These are phyloP conservation scores for Sporisorium sorghi DNA, from an alignment of 1,284 basidiomycete genomes.

Conservation along the genomic window DNA sequence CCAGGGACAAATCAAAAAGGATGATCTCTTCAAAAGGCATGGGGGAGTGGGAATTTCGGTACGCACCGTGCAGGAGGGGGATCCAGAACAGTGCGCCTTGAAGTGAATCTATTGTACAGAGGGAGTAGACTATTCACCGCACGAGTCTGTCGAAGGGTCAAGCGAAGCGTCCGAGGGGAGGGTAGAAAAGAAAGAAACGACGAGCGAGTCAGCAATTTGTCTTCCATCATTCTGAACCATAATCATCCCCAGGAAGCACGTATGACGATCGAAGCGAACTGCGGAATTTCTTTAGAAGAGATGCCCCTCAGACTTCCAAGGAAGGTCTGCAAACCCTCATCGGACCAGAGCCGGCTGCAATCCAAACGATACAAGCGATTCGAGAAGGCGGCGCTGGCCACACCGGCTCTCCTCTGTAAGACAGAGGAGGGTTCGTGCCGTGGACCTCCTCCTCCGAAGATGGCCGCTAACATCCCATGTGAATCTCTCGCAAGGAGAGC, in stretches of 20 bases:
- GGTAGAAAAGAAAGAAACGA: constrained; percentile 1
- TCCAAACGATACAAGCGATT: constrained; percentile 67
- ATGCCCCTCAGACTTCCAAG: constrained; percentile 69
- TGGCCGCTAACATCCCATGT: constrained; percentile 56
- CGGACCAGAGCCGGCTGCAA: constrained; percentile 68
- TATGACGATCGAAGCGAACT: constrained; percentile 10
- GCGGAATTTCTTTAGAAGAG: too few species aligned
- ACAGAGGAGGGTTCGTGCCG: constrained; percentile 67
- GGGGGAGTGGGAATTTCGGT: constrained; percentile 34
- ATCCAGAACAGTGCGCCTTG: constrained; percentile 56
- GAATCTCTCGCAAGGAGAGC: constrained; percentile 68
- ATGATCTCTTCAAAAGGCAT: constrained; percentile 22
- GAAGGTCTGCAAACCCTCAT: constrained; percentile 70
- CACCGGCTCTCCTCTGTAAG: constrained; percentile 61
- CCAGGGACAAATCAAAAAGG: constrained; percentile 23
- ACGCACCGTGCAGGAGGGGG: constrained; percentile 55
- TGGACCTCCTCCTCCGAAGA: constrained; percentile 61
- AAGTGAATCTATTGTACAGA: constrained; percentile 49
- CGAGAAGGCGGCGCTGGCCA: constrained; percentile 61
- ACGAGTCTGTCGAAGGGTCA: constrained; percentile 15
- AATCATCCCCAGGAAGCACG: constrained; percentile 11
- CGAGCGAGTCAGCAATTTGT: constrained; percentile 20
- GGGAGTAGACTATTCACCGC: constrained; percentile 38
- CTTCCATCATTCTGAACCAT: not conserved
- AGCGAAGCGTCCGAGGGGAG: constrained; percentile 11